A percentile compares a stretch with the other conserved stretches of the same genome.
These are phyloP conservation scores for Aphanocladium album DNA, from an alignment of 2,329 filamentous ascomycete species.

Conservation along the genomic window DNA sequence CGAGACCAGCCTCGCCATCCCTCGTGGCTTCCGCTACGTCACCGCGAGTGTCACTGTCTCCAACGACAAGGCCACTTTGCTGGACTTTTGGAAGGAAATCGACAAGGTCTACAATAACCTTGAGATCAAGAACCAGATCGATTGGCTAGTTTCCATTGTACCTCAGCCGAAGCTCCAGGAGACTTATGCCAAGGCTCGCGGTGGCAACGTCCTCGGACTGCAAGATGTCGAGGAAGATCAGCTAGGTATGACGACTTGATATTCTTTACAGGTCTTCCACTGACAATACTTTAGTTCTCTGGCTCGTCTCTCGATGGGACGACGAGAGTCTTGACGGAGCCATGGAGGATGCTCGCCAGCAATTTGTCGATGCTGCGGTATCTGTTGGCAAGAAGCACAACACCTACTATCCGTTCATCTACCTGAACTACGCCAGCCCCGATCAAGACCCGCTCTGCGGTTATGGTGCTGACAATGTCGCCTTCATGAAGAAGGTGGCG, in stretches of 20 bases:
- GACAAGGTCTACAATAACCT: slow-evolving; percentile 15
- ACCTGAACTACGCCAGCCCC: slow-evolving; percentile 39
- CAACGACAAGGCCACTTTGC: slow-evolving; percentile 13
- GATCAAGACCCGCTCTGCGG: slow-evolving; percentile 32
- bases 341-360: slow-evolving; percentile 9
- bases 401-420: slow-evolving; percentile 19
- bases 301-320: slow-evolving; percentile 15
- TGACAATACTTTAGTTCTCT: slow-evolving; percentile 9
- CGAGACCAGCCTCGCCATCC: slow-evolving; percentile 13
- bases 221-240: slow-evolving; percentile 9
- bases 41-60: slow-evolving; percentile 15
- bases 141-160: slow-evolving; percentile 16
- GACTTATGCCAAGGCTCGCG: neutral
- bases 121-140: slow-evolving; percentile 13
- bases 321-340: slow-evolving; percentile 10
- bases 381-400: slow-evolving; percentile 11
- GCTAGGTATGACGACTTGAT: slow-evolving; percentile 4
- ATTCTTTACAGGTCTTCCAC: neutral
- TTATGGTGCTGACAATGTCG: slow-evolving; percentile 34
- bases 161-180: slow-evolving; percentile 16
- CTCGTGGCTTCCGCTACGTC: slow-evolving; percentile 16
- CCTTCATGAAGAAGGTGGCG: slow-evolving; percentile 23
- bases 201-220: slow-evolving; percentile 16
- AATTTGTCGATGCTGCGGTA: slow-evolving; percentile 2
- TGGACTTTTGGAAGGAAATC: slow-evolving; percentile 12